Conservation (phyloP, 176 grass and related monocot genomes). For the Themeda triandra region DNA sequence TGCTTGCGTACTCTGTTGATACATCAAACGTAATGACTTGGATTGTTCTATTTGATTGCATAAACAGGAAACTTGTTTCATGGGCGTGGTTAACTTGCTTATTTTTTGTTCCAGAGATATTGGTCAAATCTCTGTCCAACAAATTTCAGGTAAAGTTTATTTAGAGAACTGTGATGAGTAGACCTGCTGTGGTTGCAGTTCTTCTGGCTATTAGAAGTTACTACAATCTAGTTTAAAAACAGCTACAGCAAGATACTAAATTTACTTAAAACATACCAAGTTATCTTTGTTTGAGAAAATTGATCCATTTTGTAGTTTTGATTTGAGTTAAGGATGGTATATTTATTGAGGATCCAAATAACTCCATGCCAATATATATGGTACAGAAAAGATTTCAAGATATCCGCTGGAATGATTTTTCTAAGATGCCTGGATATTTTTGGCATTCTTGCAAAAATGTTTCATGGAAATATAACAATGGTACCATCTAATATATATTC, state of each 20-base stretch:
- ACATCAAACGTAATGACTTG: background rate
- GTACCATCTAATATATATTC: background rate
- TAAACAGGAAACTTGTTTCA: conserved; percentile 84
- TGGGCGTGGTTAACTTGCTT: conserved; percentile 99
- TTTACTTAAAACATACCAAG: conserved; percentile 1
- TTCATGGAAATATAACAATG: background rate
- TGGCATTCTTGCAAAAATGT: background rate
- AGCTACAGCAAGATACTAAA: background rate
- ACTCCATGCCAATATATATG: background rate
- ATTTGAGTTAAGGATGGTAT: conserved; percentile 5
- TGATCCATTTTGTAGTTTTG: background rate
- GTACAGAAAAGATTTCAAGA: background rate
- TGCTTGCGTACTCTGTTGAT: conserved; percentile 1
- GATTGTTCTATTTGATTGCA: conserved; percentile 20
- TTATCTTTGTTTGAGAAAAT: background rate
- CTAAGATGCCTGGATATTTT: background rate
- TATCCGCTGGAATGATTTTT: background rate
- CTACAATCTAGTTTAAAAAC: background rate
- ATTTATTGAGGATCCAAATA: conserved; percentile 8
- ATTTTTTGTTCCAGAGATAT: conserved; percentile 88
- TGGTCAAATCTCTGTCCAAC: conserved; percentile 66
- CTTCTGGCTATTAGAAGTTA: background rate
- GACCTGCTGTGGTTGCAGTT: background rate
- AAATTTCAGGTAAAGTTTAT: conserved; percentile 57
- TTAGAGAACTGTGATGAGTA: background rate